Percentiles rank a stretch among this genome's conserved stretches.
Conservation (phyloP, 306 rosid genomes). For the Inga laurina region DNA sequence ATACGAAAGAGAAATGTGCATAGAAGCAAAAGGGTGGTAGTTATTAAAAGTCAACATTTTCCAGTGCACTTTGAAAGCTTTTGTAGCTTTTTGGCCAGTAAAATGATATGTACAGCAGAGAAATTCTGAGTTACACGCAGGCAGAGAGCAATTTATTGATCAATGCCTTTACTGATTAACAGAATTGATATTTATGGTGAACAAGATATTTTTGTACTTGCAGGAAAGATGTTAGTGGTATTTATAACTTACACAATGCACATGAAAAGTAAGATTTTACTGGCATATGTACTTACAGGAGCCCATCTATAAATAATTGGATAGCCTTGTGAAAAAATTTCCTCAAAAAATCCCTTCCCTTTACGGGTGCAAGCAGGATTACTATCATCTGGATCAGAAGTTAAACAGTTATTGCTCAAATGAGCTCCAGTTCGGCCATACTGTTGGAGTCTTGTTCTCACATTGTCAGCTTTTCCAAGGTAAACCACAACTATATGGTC, state of each 20-base stretch:
- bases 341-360: slow-evolving; percentile 61
- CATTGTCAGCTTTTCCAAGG: slow-evolving; percentile 78
- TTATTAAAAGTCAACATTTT: neutral
- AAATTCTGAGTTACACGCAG: neutral
- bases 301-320: slow-evolving; percentile 86
- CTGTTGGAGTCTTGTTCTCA: slow-evolving; percentile 64
- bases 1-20: neutral
- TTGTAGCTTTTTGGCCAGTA: neutral
- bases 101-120: neutral
- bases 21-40: neutral
- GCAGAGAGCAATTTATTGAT: neutral
- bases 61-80: neutral
- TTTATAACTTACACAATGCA: neutral
- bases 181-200: neutral
- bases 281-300: slow-evolving; percentile 55
- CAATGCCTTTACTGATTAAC: neutral
- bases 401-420: slow-evolving; percentile 41
- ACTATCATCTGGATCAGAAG: slow-evolving; percentile 14
- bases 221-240: neutral
- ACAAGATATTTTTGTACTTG: neutral
- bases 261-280: neutral
- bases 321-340: slow-evolving; percentile 57
- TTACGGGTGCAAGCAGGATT: slow-evolving; percentile 33
- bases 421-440: slow-evolving; percentile 85
- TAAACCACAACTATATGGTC: slow-evolving; percentile 56